These are phyloP conservation scores for Meyerozyma smithsonii DNA, from an alignment of 1,139 yeast genomes.

Conservation along the genomic window DNA sequence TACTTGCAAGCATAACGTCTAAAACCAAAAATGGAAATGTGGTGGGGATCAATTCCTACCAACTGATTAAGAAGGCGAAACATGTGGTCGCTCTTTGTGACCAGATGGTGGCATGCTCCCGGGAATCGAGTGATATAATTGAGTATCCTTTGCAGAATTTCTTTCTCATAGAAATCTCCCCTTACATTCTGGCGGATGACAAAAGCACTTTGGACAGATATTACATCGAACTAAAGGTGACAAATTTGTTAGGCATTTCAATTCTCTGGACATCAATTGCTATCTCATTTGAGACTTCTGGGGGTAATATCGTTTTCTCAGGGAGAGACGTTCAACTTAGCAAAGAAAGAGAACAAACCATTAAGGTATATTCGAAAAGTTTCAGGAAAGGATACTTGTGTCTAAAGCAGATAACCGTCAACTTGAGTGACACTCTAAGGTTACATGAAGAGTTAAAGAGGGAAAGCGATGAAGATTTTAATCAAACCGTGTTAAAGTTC, in stretches of 20 bases:
- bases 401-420: slow-evolving; percentile 17
- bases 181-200: slow-evolving; percentile 23
- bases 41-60: slow-evolving; percentile 29
- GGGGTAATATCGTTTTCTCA: slow-evolving; percentile 9
- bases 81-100: slow-evolving; percentile 20
- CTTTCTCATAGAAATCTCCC: slow-evolving; percentile 23
- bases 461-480: slow-evolving; percentile 4
- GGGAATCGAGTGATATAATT: slow-evolving; percentile 12
- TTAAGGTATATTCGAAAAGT: slow-evolving; percentile 19
- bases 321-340: slow-evolving; percentile 9
- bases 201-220: slow-evolving; percentile 17
- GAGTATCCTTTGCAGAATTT: slow-evolving; percentile 27
- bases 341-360: slow-evolving; percentile 9
- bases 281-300: slow-evolving; percentile 15
- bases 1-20: slow-evolving; percentile 27
- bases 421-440: slow-evolving; percentile 18
- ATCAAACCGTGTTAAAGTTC: slow-evolving; percentile 9
- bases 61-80: slow-evolving; percentile 16
- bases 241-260: slow-evolving; percentile 23
- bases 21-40: slow-evolving; percentile 10
- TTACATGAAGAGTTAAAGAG: slow-evolving; percentile 8
- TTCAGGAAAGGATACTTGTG: slow-evolving; percentile 24
- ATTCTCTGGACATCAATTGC: slow-evolving; percentile 18
- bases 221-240: slow-evolving; percentile 20
- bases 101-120: slow-evolving; percentile 19